phyloP scores from a whole-genome alignment of 139 green algal genomes.

The Chlorella sp. region DNA sequence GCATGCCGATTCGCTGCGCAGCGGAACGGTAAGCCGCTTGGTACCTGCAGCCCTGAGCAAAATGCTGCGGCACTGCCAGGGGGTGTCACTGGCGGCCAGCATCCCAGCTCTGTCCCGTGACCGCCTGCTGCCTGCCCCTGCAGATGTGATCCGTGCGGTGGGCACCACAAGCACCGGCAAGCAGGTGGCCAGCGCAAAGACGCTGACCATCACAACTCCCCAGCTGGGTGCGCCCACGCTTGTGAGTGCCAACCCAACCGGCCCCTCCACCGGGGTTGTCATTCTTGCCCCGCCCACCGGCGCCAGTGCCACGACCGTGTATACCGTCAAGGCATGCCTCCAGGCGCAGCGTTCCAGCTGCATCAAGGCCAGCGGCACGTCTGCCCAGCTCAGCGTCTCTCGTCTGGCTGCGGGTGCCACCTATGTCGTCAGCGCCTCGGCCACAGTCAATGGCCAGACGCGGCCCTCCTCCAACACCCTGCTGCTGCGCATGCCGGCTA shows the following conservation, averaged over 20 bases:
- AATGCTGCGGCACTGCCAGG: no score
- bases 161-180: not conserved
- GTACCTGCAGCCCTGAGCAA: no score
- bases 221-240: not conserved
- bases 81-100: no score
- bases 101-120: not conserved
- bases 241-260: not conserved
- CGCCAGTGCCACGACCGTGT: not conserved
- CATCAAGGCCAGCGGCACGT: not conserved
- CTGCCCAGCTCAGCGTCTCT: not conserved
- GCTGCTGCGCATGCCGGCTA: not conserved
- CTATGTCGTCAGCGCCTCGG: not conserved
- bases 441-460: not conserved
- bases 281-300: not conserved
- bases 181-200: not conserved
- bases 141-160: not conserved
- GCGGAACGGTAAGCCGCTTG: no score
- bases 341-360: not conserved
- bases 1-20: no score
- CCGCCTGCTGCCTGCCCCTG: not conserved
- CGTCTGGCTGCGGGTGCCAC: not conserved
- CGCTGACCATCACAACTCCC: not conserved
- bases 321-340: not conserved
- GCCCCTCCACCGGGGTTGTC: not conserved
- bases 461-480: conserved; percentile 3